Evolutionary conservation across 179 eudicot species (phyloP).

Genomic region (Nepenthes alata): DNA sequence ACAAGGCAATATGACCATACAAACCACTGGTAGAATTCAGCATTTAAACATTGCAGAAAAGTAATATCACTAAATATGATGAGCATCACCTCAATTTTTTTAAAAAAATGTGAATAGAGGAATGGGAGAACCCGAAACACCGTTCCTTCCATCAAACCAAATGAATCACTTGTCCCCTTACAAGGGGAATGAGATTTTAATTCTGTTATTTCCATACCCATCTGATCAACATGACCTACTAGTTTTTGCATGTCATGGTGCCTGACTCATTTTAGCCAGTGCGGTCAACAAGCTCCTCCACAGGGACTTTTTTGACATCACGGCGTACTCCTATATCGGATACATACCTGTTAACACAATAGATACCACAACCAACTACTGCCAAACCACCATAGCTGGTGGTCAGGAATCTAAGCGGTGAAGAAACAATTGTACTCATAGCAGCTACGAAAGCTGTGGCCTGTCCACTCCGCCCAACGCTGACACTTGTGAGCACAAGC

Average conservation of each 20-base stretch:
- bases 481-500: constrained; percentile 38
- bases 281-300: constrained; percentile 43
- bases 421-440: constrained; percentile 39
- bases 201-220: no score
- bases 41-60: no score
- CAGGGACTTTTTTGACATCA: constrained; percentile 56
- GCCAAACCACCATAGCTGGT: constrained; percentile 39
- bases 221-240: neutral
- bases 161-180: no score
- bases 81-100: no score
- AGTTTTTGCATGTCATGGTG: neutral
- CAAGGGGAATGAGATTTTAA: neutral
- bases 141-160: no score
- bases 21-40: no score
- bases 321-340: constrained; percentile 66
- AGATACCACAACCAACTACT: constrained; percentile 44
- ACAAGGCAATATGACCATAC: no score
- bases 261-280: constrained; percentile 9
- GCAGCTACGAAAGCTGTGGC: constrained; percentile 52
- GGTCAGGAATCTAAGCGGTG: constrained; percentile 57
- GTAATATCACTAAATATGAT: no score
- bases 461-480: constrained; percentile 70
- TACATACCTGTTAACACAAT: constrained; percentile 47
- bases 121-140: no score
- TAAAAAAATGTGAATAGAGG: no score